These are phyloP conservation scores for Trichoderma atroviride DNA, from an alignment of 2,329 filamentous ascomycete genomes.

Conservation along the genomic window DNA sequence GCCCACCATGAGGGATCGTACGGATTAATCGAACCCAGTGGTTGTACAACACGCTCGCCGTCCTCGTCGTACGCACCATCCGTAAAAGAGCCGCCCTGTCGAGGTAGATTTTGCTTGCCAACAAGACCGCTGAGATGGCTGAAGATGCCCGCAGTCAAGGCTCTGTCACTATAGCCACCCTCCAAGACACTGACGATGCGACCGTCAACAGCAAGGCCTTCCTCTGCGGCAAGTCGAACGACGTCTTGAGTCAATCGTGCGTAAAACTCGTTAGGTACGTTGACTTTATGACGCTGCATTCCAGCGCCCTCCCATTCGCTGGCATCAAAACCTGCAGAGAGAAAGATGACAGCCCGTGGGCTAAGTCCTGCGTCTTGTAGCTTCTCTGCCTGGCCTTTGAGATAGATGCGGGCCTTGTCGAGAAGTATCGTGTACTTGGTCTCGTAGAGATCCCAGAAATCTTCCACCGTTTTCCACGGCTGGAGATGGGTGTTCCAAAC, in stretches of 20 bases:
- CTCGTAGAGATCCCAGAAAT: constrained; percentile 91
- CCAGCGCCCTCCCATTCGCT: constrained; percentile 90
- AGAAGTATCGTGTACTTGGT: constrained; percentile 75
- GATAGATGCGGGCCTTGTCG: constrained; percentile 76
- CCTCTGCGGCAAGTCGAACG: constrained; percentile 77
- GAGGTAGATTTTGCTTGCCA: constrained; percentile 48
- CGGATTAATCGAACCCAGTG: constrained; percentile 40
- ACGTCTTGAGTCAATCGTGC: constrained; percentile 87
- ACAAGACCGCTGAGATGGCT: constrained; percentile 87
- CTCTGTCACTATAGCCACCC: constrained; percentile 93
- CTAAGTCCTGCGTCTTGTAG: constrained; percentile 60
- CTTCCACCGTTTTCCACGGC: constrained; percentile 76
- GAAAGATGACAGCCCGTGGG: constrained; percentile 85
- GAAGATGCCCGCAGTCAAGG: constrained; percentile 82
- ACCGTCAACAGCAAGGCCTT: constrained; percentile 75
- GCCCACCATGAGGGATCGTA: constrained; percentile 78
- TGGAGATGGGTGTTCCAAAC: constrained; percentile 97
- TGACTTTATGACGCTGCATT: constrained; percentile 95
- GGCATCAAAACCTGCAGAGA: constrained; percentile 95
- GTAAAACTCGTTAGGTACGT: constrained; percentile 96
- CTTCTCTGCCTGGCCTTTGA: constrained; percentile 71
- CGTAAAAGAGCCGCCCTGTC: neutral
- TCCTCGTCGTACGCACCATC: constrained; percentile 43
- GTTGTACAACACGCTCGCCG: constrained; percentile 27
- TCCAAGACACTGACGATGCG: constrained; percentile 91